Evolutionary conservation across 2,329 filamentous ascomycete genomes (phyloP).

Genomic region (Scleromitrula shiraiana): DNA sequence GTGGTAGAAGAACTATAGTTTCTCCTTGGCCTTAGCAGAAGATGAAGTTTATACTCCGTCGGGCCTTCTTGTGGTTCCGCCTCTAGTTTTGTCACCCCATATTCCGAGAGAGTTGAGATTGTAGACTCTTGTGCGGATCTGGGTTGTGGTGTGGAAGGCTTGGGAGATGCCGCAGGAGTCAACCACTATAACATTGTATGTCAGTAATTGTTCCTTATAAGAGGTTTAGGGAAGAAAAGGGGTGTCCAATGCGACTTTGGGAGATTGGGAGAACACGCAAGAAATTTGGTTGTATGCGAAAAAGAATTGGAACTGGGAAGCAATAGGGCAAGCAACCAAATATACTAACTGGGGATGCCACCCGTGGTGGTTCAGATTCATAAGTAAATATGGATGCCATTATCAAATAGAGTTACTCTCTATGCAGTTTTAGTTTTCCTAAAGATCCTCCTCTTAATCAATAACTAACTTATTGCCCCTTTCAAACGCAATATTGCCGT

Average conservation of each 20-base stretch:
- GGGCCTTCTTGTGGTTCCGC: slow-evolving; percentile 91
- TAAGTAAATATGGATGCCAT: slow-evolving; percentile 98
- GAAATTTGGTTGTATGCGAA: too few species aligned
- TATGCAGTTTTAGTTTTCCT: not conserved
- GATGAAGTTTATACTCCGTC: slow-evolving; percentile 92
- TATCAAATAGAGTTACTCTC: not conserved
- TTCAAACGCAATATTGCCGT: slow-evolving; percentile 13
- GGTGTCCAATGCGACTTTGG: too few species aligned
- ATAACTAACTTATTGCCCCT: not conserved
- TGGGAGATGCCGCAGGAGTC: slow-evolving; percentile 38
- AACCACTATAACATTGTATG: too few species aligned
- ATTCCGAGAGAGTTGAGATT: slow-evolving; percentile 44
- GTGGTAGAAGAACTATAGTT: slow-evolving; percentile 68
- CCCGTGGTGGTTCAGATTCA: slow-evolving; percentile 76
- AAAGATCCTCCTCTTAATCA: not conserved
- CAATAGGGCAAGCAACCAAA: too few species aligned
- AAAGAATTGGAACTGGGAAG: too few species aligned
- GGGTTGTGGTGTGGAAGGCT: slow-evolving; percentile 21
- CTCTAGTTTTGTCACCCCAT: slow-evolving; percentile 66
- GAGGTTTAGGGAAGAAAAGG: too few species aligned
- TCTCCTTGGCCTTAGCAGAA: slow-evolving; percentile 71
- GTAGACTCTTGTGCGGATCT: slow-evolving; percentile 9
- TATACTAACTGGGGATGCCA: slow-evolving; percentile 91
- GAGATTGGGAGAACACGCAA: too few species aligned
- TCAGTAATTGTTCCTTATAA: too few species aligned